These are phyloP conservation scores for Podospora didyma DNA, from an alignment of 495 filamentous ascomycete species.

Conservation along the genomic window DNA sequence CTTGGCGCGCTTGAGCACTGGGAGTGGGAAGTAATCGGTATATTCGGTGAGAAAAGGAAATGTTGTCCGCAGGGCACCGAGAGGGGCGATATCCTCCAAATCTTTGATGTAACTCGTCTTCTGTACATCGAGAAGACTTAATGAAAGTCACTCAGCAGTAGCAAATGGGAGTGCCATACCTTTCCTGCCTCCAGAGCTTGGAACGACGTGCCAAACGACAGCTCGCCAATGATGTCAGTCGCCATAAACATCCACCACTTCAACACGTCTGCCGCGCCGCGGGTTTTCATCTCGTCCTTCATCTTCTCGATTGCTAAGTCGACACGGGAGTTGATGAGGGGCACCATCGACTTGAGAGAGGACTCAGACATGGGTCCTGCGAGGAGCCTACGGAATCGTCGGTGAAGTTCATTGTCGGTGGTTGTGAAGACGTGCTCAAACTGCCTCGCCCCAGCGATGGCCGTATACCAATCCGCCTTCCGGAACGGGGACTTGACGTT, in stretches of 20 bases:
- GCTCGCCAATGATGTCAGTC: conserved; percentile 50
- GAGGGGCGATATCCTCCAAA: conserved; percentile 25
- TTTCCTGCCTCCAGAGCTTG: conserved; percentile 46
- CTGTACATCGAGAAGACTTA: not conserved
- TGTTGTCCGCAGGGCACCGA: conserved; percentile 30
- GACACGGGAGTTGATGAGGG: conserved; percentile 35
- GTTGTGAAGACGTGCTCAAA: conserved; percentile 33
- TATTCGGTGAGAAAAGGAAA: conserved; percentile 31
- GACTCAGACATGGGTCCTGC: conserved; percentile 45
- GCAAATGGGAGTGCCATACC: conserved; percentile 21
- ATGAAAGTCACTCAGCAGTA: not conserved
- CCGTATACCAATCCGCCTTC: conserved; percentile 18
- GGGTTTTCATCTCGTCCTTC: conserved; percentile 24
- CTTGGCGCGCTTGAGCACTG: not conserved
- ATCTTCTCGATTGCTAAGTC: conserved; percentile 39
- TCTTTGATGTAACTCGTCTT: conserved; percentile 38
- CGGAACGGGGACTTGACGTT: conserved; percentile 15
- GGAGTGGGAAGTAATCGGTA: not conserved
- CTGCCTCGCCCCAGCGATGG: conserved; percentile 8
- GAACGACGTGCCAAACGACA: conserved; percentile 54
- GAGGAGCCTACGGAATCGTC: conserved; percentile 37
- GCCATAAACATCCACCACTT: conserved; percentile 56
- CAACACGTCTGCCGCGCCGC: conserved; percentile 41
- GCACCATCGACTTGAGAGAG: conserved; percentile 38
- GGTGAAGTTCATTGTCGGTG: conserved; percentile 29